phyloP scores from a whole-genome alignment of 257 asterid species.

The Scutellaria baicalensis region DNA sequence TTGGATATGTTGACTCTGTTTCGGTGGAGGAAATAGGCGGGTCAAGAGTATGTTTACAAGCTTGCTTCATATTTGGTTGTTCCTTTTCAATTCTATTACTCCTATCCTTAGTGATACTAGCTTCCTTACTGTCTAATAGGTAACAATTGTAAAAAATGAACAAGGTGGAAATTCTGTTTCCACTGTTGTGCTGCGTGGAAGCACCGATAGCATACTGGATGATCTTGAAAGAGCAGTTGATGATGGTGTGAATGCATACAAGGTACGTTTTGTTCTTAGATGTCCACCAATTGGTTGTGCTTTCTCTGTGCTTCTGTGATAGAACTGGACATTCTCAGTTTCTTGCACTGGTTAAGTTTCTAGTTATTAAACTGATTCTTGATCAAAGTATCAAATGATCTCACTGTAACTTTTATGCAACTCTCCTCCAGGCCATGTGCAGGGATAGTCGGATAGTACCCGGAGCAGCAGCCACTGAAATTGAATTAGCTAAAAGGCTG shows the following conservation, averaged over 20 bases:
- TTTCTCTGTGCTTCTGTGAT: not conserved
- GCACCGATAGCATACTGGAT: conserved; percentile 94
- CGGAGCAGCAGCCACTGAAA: conserved; percentile 99
- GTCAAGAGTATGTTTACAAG: conserved; percentile 54
- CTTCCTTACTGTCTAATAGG: conserved; percentile 38
- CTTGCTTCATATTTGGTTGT: not conserved
- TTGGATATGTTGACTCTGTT: conserved; percentile 87
- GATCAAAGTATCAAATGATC: not conserved
- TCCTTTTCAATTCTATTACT: not conserved
- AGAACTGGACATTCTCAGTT: not conserved
- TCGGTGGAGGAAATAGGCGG: conserved; percentile 99
- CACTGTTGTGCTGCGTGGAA: conserved; percentile 86
- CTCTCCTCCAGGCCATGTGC: conserved; percentile 81
- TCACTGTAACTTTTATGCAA: conserved; percentile 4
- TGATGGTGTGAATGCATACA: conserved; percentile 93
- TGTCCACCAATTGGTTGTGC: not conserved
- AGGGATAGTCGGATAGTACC: conserved; percentile 89
- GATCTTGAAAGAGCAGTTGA: conserved; percentile 95
- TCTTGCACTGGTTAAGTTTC: not conserved
- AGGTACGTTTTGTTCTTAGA: conserved; percentile 35
- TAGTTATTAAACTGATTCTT: not conserved
- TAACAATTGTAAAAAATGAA: conserved; percentile 90
- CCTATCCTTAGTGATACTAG: not conserved
- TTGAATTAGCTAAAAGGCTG: conserved; percentile 82
- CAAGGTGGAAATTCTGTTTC: conserved; percentile 94